Conservation (phyloP, 2,329 filamentous ascomycete genomes). For the Fusarium ramigenum region DNA sequence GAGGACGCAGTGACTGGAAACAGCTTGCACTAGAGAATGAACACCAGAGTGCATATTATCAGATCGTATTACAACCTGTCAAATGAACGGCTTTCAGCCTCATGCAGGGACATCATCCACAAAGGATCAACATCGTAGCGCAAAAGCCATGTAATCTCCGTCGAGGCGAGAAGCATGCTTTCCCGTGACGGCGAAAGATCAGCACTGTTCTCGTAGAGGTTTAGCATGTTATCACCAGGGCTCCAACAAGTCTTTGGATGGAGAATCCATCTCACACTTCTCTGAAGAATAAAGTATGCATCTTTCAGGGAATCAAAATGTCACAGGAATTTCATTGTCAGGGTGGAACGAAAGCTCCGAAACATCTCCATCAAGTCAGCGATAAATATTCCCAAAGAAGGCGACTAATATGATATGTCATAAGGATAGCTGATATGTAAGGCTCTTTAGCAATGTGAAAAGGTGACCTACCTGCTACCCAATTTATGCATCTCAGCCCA, state of each 20-base stretch:
- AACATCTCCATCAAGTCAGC: not conserved
- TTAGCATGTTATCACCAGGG: not conserved
- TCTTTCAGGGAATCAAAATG: not conserved
- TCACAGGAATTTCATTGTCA: not conserved
- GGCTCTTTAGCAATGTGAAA: not conserved
- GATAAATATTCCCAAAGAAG: not conserved
- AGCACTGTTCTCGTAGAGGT: not conserved
- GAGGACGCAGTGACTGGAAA: not conserved
- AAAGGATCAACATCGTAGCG: not conserved
- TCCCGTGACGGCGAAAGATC: not conserved
- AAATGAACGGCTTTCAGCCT: not conserved
- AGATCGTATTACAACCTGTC: not conserved
- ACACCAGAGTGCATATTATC: not conserved
- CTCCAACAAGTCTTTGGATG: not conserved
- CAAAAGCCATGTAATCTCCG: not conserved
- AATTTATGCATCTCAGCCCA: not conserved
- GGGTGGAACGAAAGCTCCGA: constrained; percentile 16
- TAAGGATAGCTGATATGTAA: not conserved
- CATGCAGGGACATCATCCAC: not conserved
- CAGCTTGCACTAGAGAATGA: not conserved
- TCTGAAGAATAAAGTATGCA: not conserved
- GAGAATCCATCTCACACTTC: not conserved
- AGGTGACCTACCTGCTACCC: not conserved
- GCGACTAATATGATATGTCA: not conserved
- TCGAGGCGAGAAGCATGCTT: not conserved